Conservation (phyloP, 2,329 filamentous ascomycete genomes). For the Claviceps purpurea region DNA sequence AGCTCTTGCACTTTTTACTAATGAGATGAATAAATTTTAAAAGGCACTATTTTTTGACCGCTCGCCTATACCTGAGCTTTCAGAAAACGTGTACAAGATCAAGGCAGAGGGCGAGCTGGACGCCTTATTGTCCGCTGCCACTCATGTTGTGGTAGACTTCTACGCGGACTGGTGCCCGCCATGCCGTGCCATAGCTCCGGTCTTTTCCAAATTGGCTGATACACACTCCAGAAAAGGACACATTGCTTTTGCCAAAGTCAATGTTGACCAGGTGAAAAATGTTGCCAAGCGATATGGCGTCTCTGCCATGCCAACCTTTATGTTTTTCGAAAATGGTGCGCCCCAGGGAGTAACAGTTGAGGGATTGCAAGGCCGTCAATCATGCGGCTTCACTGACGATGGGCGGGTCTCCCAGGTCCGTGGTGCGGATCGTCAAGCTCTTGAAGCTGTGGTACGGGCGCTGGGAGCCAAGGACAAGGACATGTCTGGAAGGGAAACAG, state of each 20-base stretch:
- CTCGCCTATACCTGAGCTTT: slow-evolving; percentile 26
- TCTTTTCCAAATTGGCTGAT: slow-evolving; percentile 36
- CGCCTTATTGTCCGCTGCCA: slow-evolving; percentile 23
- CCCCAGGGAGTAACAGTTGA: slow-evolving; percentile 18
- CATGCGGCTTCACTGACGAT: slow-evolving; percentile 13
- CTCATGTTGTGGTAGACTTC: slow-evolving; percentile 33
- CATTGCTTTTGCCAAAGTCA: slow-evolving; percentile 9
- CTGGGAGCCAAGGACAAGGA: slow-evolving; percentile 9
- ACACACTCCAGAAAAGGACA: slow-evolving; percentile 10
- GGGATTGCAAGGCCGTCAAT: slow-evolving; percentile 10
- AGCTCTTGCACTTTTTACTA: background rate
- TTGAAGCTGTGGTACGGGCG: slow-evolving; percentile 15
- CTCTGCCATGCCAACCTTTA: slow-evolving; percentile 87
- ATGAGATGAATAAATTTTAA: background rate
- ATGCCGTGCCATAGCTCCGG: slow-evolving; percentile 33
- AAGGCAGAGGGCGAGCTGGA: slow-evolving; percentile 19
- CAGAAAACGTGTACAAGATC: slow-evolving; percentile 23
- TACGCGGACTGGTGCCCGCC: slow-evolving; percentile 38
- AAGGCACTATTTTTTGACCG: background rate
- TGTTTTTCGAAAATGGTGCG: slow-evolving; percentile 70
- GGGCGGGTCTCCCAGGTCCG: slow-evolving; percentile 17
- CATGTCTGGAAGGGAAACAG: background rate
- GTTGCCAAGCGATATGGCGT: slow-evolving; percentile 56
- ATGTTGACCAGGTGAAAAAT: slow-evolving; percentile 13
- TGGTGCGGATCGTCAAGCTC: slow-evolving; percentile 16